A percentile compares a stretch with the other conserved stretches of the same genome.
These are phyloP conservation scores for Cryptosporidium sp. DNA, from an alignment of 169 alveolate genomes.

Conservation along the genomic window DNA sequence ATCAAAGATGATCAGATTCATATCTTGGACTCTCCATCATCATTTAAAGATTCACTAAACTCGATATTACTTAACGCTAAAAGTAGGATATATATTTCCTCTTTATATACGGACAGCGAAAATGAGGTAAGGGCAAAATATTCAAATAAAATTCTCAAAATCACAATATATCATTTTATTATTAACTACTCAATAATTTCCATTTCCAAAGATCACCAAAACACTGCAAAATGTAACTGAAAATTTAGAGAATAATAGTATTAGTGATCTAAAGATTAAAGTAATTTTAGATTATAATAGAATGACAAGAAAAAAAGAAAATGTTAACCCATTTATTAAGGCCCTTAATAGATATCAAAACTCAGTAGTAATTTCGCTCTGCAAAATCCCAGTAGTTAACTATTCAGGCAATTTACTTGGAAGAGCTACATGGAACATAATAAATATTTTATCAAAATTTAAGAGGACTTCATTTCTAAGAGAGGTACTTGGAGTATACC, in stretches of 20 bases:
- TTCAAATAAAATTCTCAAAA: background rate
- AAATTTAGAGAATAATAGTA: background rate
- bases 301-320: background rate
- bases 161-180: background rate
- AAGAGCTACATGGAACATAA: background rate
- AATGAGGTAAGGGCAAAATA: slow-evolving; percentile 41
- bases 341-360: slow-evolving; percentile 15
- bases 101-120: slow-evolving; percentile 25
- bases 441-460: background rate
- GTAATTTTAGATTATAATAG: slow-evolving; percentile 46
- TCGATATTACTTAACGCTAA: slow-evolving; percentile 48
- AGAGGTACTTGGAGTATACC: slow-evolving; percentile 69
- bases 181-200: background rate
- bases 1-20: slow-evolving; percentile 22
- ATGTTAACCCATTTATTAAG: background rate
- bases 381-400: slow-evolving; percentile 19
- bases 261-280: slow-evolving; percentile 11
- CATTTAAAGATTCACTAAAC: slow-evolving; percentile 17
- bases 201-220: background rate
- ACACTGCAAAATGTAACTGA: background rate
- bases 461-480: background rate
- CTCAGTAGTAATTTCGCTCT: slow-evolving; percentile 2
- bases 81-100: slow-evolving; percentile 32
- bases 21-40: slow-evolving; percentile 52
- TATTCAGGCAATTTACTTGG: background rate